A percentile compares a stretch with the other conserved stretches of the same genome.
phyloP scores from a whole-genome alignment of 345 rosid genomes.

The Citrus maxima region DNA sequence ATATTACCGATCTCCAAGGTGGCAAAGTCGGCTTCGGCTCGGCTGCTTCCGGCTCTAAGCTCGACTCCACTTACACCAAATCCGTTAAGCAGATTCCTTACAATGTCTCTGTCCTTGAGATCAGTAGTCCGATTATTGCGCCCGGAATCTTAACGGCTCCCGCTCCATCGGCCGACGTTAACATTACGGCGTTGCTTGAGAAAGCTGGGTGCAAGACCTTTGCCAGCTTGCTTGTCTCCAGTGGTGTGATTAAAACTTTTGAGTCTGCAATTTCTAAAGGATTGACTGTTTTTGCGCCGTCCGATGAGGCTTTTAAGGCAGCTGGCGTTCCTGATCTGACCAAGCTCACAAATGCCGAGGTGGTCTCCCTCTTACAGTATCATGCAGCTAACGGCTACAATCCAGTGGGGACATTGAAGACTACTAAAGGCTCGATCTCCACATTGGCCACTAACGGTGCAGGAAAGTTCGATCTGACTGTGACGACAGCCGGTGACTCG shows the following conservation, averaged over 20 bases:
- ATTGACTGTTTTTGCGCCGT: constrained; percentile 80
- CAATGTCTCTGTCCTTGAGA: constrained; percentile 71
- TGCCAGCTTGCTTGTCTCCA: constrained; percentile 49
- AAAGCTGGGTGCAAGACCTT: constrained; percentile 91
- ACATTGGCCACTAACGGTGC: constrained; percentile 76
- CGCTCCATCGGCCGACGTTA: constrained; percentile 52
- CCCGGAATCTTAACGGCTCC: constrained; percentile 66
- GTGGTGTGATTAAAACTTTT: constrained; percentile 76
- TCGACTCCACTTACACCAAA: constrained; percentile 67
- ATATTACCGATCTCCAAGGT: constrained; percentile 79
- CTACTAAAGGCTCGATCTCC: constrained; percentile 46
- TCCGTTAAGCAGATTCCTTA: constrained; percentile 81
- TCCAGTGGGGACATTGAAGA: constrained; percentile 70
- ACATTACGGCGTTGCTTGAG: constrained; percentile 72
- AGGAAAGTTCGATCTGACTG: constrained; percentile 63
- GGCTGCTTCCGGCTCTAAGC: constrained; percentile 75
- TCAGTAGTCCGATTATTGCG: constrained; percentile 62
- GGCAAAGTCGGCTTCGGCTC: constrained; percentile 89
- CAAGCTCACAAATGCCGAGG: constrained; percentile 69
- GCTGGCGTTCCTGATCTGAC: constrained; percentile 63
- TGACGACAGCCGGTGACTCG: constrained; percentile 57
- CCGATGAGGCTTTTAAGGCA: constrained; percentile 85
- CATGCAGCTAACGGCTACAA: constrained; percentile 64
- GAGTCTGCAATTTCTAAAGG: constrained; percentile 64
- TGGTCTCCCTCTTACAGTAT: constrained; percentile 70